Evolutionary conservation across 2,329 filamentous ascomycete genomes (phyloP), one percentile per base, ranked within the genome.

Genomic region (Penicillium sp.): DNA sequence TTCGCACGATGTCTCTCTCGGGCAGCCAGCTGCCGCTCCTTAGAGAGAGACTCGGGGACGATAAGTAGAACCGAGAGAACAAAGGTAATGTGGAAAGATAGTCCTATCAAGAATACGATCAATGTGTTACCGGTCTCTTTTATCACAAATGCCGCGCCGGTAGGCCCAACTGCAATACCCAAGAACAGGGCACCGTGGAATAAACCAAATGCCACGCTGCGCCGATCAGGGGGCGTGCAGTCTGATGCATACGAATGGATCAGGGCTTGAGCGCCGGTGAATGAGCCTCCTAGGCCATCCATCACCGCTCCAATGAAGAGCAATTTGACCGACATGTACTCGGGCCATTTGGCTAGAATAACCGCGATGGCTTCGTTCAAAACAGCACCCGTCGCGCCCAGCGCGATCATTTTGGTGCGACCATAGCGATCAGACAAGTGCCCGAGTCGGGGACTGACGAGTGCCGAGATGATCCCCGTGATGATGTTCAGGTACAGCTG

Each of bases 221-320:
- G 85, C 64, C 84, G 84, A 24, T 89, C 87, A 0, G 91, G 89
- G 3, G 88, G 79, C 0, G 91, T 93, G 71, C 91, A 96, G 71
- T 99, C 94, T 33, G 90, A 87, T 10, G 89, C 87, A 71, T 97
- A 99, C 0, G 93, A 91, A 69, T 95, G 87, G 18, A 85, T 86
- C 51, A 96, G 76, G 39, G 88, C 85, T 77, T 88, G 88, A 23
- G 87, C 88, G 0, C 90, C 84, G 1, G 91, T 96, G 68, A 97
- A 96, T 0, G 92, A 96, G 7, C 94, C 94, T 8, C 86, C 86
- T 4, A 96, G 66, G 4, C 94, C 94, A 66, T 99, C 94, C 39
- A 92, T 78, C 8, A 89, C 78, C 29, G 86, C 84, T 8, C 90
- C 90, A 1, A 93, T 69, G 5, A 97, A 75, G 18, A 99, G 76